These are phyloP conservation scores for Cytospora schulzeri DNA, from an alignment of 2,329 filamentous ascomycete genomes.

Conservation along the genomic window DNA sequence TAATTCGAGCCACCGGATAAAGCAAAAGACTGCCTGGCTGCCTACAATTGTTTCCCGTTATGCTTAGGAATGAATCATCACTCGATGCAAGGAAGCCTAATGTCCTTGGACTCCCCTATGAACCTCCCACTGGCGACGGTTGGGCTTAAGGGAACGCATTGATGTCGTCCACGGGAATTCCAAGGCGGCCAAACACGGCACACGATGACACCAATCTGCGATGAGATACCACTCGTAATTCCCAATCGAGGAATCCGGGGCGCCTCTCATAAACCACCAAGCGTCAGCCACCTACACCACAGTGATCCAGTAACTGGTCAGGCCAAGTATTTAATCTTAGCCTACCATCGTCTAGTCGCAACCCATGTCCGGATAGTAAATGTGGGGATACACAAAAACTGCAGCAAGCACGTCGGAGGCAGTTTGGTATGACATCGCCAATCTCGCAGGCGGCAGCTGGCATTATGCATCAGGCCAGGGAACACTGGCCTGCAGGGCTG, in stretches of 20 bases:
- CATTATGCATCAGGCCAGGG: constrained; percentile 23
- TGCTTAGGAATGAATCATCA: not conserved
- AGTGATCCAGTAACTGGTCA: not conserved
- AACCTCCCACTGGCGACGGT: not conserved
- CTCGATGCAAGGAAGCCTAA: not conserved
- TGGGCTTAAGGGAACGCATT: not conserved
- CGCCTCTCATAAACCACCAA: not conserved
- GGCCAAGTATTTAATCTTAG: not conserved
- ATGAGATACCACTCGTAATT: not conserved
- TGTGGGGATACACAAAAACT: constrained; percentile 29
- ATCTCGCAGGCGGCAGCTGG: constrained; percentile 38
- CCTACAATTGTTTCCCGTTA: not conserved
- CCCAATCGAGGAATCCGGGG: not conserved
- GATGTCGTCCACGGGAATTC: not conserved
- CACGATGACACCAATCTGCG: constrained; percentile 4
- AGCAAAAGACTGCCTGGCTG: not conserved
- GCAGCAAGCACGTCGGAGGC: constrained; percentile 19
- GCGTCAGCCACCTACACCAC: not conserved
- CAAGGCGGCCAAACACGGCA: constrained; percentile 1
- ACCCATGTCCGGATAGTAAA: constrained; percentile 4
- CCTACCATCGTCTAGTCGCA: not conserved
- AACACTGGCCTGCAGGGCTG: constrained; percentile 8
- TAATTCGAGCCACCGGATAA: not conserved
- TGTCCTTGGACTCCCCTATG: not conserved
- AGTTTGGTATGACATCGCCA: constrained; percentile 40